Evolutionary conservation across 306 rosid genomes (phyloP), one percentile per base, ranked within the genome.

Genomic region (Prunus campanulata): DNA sequence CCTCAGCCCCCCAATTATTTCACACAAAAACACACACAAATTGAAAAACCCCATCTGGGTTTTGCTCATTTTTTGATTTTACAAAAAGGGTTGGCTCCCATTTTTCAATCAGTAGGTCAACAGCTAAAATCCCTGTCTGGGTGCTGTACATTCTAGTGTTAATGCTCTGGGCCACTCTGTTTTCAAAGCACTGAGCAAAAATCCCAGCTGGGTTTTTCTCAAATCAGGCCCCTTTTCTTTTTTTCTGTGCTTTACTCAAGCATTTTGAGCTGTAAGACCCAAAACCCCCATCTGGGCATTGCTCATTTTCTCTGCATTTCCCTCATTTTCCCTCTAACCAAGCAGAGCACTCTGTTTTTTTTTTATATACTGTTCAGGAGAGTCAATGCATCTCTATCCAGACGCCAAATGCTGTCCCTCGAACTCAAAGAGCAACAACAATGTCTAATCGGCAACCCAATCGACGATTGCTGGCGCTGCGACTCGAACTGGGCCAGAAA

Each of bases 381-480:
- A 72, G 85, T 89, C 78, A 90, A 89, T 72, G 94, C n/a, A 14
- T 94, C 98, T 11, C 32, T 91, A 0, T 66, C 71, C 1, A 78
- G 96, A 57, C 83, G 96, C 19, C 72, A 86, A 74, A 80, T 81
- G 9, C 82, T 91, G 7, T 68, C 87, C 12, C 8, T 80, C 16
- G 50, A 74, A 19, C 70, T 16, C 5, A 81, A 85, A 47, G 90
- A 75, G 19, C 88, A 89, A 75, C 35, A 8, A 2, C 60, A 74
- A 44, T 95, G 99, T 75, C 78, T 81, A 27, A 83, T 95, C 27
- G 99, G 98, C 0, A 96, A 96, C 67, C 99, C 99, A 2, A 65
- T 96, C 19, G 99, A 96, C 78, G 99, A 96, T 68, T 96, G 99
- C 85, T 96, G 98, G 99, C 86, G 91, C 3, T 96, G 98, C 88